Base-by-base conservation (phyloP, 306 rosid genomes). In the Cajanus cajan region DNA sequence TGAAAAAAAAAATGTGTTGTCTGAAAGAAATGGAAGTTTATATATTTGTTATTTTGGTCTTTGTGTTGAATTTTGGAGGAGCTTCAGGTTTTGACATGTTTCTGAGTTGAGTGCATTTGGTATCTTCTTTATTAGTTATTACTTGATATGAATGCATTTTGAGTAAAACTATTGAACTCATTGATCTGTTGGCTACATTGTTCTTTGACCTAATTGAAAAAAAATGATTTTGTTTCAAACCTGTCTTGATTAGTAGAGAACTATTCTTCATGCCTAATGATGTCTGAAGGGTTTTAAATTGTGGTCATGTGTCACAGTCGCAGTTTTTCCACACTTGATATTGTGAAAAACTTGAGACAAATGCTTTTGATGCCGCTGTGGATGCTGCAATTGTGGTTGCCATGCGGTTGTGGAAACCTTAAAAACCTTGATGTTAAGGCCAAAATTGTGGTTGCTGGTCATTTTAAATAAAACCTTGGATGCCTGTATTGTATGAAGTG, bases 61-160 rank as follows among this genome's bases (percentile, higher is more conserved):
- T 28, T 57, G 16, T 33, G 36, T 43, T 55, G 59, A 44, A 13
- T 71, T 71, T 36, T 22, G 7, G 31, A 44, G 52, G 50, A 34
- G 25, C n/a, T 45, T 71, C 15, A 36, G 45, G 25, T 68, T n/a
- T 18, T 55, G 55, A n/a, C 45, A 67, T 21, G 8, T 2, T 21
- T 25, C 1, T 2, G 39, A 34, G 37, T 34, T 48, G 57, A 44
- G 51, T 48, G 61, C 54, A 31, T 78, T 52, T 22, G 16, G 39
- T 44, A 31, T 78, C 18, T 47, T 45, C 36, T 43, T 54, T 66
- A 54, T 78, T 37, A 57, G 28, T 54, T 66, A 54, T 78, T 37
- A 57, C 39, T 58, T 68, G 59, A 58, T 9, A 44, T 78, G 36
- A 44, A 7, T 68, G 78, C 61, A 61, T 76, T 82, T 40, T 69